Evolutionary conservation across 768 basidiomycete species (phyloP).

Genomic region (Serpula lacrymans): DNA sequence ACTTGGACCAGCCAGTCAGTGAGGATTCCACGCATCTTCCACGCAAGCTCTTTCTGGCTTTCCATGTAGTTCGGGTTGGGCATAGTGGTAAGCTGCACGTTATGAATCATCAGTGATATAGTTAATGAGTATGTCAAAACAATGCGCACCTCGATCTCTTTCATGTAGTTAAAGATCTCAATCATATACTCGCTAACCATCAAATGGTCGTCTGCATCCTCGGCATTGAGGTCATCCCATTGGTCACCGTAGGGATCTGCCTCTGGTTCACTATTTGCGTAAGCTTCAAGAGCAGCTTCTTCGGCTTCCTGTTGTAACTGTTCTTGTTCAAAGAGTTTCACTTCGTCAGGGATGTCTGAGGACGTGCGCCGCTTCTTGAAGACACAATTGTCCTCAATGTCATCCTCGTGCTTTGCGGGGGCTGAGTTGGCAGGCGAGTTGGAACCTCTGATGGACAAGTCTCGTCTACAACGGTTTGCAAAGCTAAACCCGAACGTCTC

Average conservation of each 20-base stretch:
- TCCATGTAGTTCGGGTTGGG: conserved; percentile 86
- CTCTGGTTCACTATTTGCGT: conserved; percentile 48
- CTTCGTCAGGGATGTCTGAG: conserved; percentile 50
- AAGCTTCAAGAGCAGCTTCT: conserved; percentile 40
- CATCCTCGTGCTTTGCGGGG: conserved; percentile 44
- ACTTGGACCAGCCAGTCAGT: conserved; percentile 94
- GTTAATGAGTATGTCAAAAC: too few species aligned
- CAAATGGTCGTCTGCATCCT: conserved; percentile 89
- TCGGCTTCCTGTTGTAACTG: conserved; percentile 19
- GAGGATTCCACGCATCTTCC: conserved; percentile 86
- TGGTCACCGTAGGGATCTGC: conserved; percentile 60
- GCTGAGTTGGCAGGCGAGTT: too few species aligned
- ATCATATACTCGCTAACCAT: conserved; percentile 97
- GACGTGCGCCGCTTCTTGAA: conserved; percentile 79
- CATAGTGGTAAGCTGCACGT: conserved; percentile 64
- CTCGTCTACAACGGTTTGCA: too few species aligned
- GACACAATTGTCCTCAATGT: conserved; percentile 55
- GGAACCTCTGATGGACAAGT: too few species aligned
- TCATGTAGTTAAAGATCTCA: conserved; percentile 93
- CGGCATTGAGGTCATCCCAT: conserved; percentile 93
- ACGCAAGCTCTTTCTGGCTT: conserved; percentile 76
- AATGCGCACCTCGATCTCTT: conserved; percentile 67
- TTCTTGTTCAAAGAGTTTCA: conserved; percentile 41
- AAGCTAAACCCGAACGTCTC: conserved; percentile 27
- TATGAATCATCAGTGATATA: too few species aligned